phyloP scores from a whole-genome alignment of 495 filamentous ascomycete species.

The Aspergillus avenaceus region DNA sequence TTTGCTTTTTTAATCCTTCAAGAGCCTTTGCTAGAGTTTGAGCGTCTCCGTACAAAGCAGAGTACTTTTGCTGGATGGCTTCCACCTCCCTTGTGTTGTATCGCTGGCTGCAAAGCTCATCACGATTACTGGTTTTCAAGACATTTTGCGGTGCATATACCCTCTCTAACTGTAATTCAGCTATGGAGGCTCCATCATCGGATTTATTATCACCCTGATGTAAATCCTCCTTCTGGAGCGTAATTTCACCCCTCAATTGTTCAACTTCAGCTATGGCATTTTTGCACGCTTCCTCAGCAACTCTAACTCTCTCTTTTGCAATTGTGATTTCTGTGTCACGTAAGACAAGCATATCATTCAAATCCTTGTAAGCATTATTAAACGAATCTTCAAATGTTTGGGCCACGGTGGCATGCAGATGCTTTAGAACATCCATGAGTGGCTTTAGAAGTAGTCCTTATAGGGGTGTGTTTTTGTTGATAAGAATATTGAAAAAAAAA shows the following conservation, averaged over 20 bases:
- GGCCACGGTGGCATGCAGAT: conserved; percentile 30
- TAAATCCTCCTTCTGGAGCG: conserved; percentile 22
- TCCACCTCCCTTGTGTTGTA: conserved; percentile 6
- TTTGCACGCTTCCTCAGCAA: conserved; percentile 20
- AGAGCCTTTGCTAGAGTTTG: conserved; percentile 22
- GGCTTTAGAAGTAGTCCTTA: neutral
- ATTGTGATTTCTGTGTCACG: conserved; percentile 19
- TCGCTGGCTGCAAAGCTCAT: neutral
- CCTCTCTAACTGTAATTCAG: conserved; percentile 17
- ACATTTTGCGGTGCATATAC: conserved; percentile 28
- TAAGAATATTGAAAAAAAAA: neutral
- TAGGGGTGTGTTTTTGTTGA: neutral
- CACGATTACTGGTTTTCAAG: conserved; percentile 3
- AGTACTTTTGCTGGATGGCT: conserved; percentile 26
- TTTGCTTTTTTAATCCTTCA: conserved; percentile 23
- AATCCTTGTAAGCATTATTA: conserved; percentile 24
- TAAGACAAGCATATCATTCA: conserved; percentile 22
- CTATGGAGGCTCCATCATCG: conserved; percentile 10
- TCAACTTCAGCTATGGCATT: conserved; percentile 15
- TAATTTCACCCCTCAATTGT: conserved; percentile 23
- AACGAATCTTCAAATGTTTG: conserved; percentile 28
- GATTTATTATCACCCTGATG: conserved; percentile 10
- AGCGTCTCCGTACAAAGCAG: conserved; percentile 27
- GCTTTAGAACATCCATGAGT: conserved; percentile 36
- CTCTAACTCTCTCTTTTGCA: conserved; percentile 16